Evolutionary conservation across 306 rosid species (phyloP), one percentile per base, ranked within the genome.

Genomic region (Ammopiptanthus mongolicus): DNA sequence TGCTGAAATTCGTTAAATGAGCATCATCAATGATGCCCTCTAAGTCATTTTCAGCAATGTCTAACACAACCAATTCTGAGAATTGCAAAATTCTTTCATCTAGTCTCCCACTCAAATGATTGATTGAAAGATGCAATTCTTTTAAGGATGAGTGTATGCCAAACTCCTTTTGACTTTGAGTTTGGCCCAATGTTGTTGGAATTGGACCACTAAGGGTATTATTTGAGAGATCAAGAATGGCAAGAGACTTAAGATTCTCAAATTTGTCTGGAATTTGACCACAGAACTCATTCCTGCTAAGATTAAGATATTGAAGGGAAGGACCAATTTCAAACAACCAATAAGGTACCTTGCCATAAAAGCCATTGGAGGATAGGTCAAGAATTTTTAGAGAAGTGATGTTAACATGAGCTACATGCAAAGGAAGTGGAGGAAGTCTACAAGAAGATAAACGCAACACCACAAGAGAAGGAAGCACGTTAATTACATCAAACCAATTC

Each of bases 291-390:
- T 22, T 71, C 0, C 0, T 2, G 21, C 50, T 10, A 5, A 78
- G 78, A 63, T 71, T 37, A 64, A 79, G 78, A 14, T 53, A 2
- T 53, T 31, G 61, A 42, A 79, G 33, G 57, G 11, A 23, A 55
- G 33, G 62, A 1, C 68, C 21, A 10, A 39, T 44, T 52, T 79
- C 18, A 73, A 72, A 79, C 55, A 72, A 65, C 83, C 83, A 79
- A n/a, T 21, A 3, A 28, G 78, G 74, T 3, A 72, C 19, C 5
- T 1, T 3, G 9, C 1, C 4, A 8, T 0, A 0, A 37, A 79
- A 72, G 73, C 1, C 0, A 55, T 79, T 72, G 17, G 0, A 0
- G 13, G 84, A 80, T 12, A 80, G 39, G 59, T 80, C 80, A 13
- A 80, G 80, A 8, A 37, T 37, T 37, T 7, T 37, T 12, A 37